Evolutionary conservation across 345 rosid species (phyloP), one percentile per base, ranked within the genome.

Genomic region (Salix arbutifolia): DNA sequence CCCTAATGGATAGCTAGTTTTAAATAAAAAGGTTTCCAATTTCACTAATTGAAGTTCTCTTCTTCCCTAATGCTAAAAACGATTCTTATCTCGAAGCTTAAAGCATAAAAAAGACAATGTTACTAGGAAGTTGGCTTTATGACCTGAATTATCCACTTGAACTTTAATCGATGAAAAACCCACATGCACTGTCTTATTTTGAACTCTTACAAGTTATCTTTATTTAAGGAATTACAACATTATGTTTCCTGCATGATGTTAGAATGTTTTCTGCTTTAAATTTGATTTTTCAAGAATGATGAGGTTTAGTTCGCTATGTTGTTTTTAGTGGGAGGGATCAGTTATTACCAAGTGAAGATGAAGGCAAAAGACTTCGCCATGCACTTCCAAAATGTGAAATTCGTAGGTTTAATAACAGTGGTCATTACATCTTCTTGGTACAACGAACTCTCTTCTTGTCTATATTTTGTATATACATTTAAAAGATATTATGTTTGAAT

Each of bases 391-490:
- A 80, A 71, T 75, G 91, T 78, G 91, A 84, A 71, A 84, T 75
- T 56, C 94, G 97, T 56, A 79, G 48, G 19, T 91, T 89, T 71
- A 70, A 79, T 50, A 87, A 85, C 73, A 83, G 64, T 68, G 91
- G 92, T 25, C 98, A 90, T 85, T 90, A 84, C 74, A 87, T 90
- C 44, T 88, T 92, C 85, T 81, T 92, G 95, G 97, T 92, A 82
- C 70, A 82, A 48, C 74, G 26, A 64, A 66, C 40, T 35, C 11
- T 77, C 50, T 81, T 78, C 75, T 74, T 79, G 44, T 62, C 71
- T 8, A 64, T 65, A 40, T 58, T 26, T 3, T 69, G 25, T 68
- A 4, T 44, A 37, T 40, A 4, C 12, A 68, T 44, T 5, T 17
- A 26, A 14, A 46, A 46, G 50, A 46, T 46, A 13, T 68, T 40